Evolutionary conservation across 176 grass and related monocot species (phyloP), one percentile per base, ranked within the genome.

Genomic region (Puccinellia tenuiflora): DNA sequence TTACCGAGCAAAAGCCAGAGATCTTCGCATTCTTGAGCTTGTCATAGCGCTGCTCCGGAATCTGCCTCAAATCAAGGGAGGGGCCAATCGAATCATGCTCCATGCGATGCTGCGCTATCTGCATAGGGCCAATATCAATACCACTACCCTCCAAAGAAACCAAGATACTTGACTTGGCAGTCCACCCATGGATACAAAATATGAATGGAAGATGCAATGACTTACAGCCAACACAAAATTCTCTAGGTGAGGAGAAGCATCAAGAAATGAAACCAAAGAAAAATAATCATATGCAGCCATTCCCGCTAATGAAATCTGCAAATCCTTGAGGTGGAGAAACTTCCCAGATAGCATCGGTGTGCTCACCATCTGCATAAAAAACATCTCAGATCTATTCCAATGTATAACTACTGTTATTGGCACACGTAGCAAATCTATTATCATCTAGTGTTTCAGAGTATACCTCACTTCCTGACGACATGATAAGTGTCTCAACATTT

Each of bases 251-350:
- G 73, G 73, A 45, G 61, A 77, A 20, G 82, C 82, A 1, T 55
- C 83, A 7, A 70, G 38, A 70, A 70, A 70, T 43, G 67, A 70
- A 70, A 40, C 38, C n/a, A 70, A 24, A 70, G 61, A 77, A 33
- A 85, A 11, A 57, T 85, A 78, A 57, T 78, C 83, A 55, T 85
- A 85, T 4, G 62, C 38, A 7, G 17, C 15, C 17, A 0, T 3
- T n/a, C 1, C 11, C 22, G 0, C 0, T 16, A 40, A 5, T 21
- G 26, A 7, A 75, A 84, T 57, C 2, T 25, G 29, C 37, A 85
- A 54, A 50, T 25, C 35, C 74, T 85, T 85, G 35, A 85, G 83
- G 26, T 11, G 55, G 18, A 85, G 14, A 20, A 85, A 78, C 42
- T 85, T 85, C 33, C 35, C 42, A 57, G 74, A 39, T 8, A 85